Evolutionary conservation across 1,284 basidiomycete species (phyloP).

Genomic region (Ceraceosorus guamensis): DNA sequence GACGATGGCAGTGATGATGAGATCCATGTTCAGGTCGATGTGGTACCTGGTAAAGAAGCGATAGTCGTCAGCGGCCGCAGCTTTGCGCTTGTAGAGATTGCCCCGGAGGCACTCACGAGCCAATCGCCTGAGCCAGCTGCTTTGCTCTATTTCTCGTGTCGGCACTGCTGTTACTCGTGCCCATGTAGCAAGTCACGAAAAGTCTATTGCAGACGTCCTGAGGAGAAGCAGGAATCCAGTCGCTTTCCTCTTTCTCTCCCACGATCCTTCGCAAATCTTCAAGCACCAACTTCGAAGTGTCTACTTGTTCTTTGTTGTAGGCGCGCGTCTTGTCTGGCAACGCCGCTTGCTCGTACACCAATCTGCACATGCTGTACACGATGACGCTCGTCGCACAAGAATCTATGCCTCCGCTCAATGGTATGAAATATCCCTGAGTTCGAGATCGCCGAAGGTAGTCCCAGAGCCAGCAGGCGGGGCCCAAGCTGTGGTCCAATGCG

Average conservation of each 20-base stretch:
- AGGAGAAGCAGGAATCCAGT: constrained; percentile 75
- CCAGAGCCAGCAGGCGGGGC: constrained; percentile 98
- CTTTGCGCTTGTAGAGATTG: neutral
- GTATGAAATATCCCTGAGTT: constrained; percentile 91
- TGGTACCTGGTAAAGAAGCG: constrained; percentile 55
- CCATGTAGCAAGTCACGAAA: constrained; percentile 99
- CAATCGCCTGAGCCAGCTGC: constrained; percentile 76
- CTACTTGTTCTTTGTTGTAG: constrained; percentile 51
- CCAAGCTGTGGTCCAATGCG: constrained; percentile 52
- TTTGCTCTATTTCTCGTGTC: constrained; percentile 83
- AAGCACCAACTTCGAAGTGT: constrained; percentile 57
- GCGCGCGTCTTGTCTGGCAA: neutral
- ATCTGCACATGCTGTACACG: constrained; percentile 88
- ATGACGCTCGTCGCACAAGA: constrained; percentile 93
- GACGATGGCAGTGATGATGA: constrained; percentile 72
- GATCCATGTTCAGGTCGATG: constrained; percentile 92
- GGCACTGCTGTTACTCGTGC: constrained; percentile 83
- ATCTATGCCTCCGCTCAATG: constrained; percentile 95
- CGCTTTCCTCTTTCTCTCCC: constrained; percentile 70
- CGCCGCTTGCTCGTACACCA: constrained; percentile 68
- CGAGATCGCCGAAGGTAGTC: constrained; percentile 91
- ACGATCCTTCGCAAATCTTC: constrained; percentile 79
- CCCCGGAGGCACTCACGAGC: constrained; percentile 44
- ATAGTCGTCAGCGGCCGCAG: neutral
- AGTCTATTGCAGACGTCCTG: constrained; percentile 76